Evolutionary conservation across 495 filamentous ascomycete genomes (phyloP), one percentile per base, ranked within the genome.

Genomic region (Staphylotrichum longicolle): DNA sequence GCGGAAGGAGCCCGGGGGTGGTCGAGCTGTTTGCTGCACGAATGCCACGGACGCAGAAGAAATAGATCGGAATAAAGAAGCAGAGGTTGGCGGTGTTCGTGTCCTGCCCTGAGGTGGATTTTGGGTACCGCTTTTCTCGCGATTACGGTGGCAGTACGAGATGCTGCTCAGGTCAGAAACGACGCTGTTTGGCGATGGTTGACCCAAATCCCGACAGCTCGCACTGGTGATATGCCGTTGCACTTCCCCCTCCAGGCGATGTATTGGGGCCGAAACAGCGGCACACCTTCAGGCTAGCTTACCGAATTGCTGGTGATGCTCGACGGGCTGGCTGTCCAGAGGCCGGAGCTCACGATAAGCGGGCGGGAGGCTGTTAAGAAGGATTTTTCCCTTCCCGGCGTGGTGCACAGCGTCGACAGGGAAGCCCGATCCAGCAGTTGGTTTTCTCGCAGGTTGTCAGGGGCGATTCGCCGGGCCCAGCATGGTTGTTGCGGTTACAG

Each of bases 391-490:
- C 60, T 63, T 63, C 50, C 67, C 58, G 46, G 49, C 54, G 66
- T 62, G 45, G 51, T 64, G 68, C 56, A 61, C 60, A 54, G 42
- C 62, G 56, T 63, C 63, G 63, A 70, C 70, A 72, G 66, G 70
- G 70, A 67, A 72, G 67, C 64, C 70, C 61, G 54, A 69, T 64
- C 68, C 56, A 70, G 66, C 64, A 63, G 59, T 64, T 60, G 64
- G 50, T 65, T 62, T 68, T 66, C 66, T 67, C 52, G 40, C 66
- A 59, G 66, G 70, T 73, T 73, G 70, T 70, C 70, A 73, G 68
- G 70, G 70, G 70, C 66, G 70, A 73, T 69, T 67, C 46, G 62
- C 63, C 54, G 60, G 61, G 50, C 35, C 32, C 41, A 15, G 52
- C 48, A 20, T 54, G 61, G 58, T 54, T 64, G 51, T 55, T 58